Base-by-base conservation (phyloP, 129 eudicot species). In the Flaveria trinervia region DNA sequence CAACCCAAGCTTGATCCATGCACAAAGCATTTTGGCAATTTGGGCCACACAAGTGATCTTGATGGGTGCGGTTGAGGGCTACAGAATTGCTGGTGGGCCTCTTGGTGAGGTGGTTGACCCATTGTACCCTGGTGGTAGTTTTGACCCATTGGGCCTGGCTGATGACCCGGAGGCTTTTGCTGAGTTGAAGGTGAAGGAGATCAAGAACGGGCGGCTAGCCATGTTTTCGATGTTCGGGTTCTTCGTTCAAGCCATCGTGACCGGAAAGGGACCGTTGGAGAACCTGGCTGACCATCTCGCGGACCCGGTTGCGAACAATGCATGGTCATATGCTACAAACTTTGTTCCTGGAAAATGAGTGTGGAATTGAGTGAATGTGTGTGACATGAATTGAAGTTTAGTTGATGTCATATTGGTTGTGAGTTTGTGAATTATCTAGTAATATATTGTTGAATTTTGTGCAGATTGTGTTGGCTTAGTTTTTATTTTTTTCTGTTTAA, bases 251-350 rank as follows among this genome's bases (percentile, higher is more conserved):
- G 94, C 89, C 28, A 89, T 89, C 51, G 94, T 89, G 13, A 89
- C 91, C 76, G 94, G 94, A 77, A 89, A 89, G 86, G 94, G 94
- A 11, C 94, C 93, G 23, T 84, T 89, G 83, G 94, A 89, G 85
- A 89, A 89, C 82, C 74, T 89, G 1, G 94, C 85, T 43, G 94
- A 89, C 77, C 94, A 86, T 33, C 87, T 89, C 28, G 87, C 91
- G 5, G 85, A 82, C 79, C 86, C 86, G 17, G 86, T 82, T 55
- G 75, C 75, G 5, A 82, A 82, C 86, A 82, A 82, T 28, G 86
- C 86, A 9, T 82, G 86, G 86, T 68, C 86, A 33, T 82, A 77
- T 56, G 86, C 82, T 18, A 82, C 85, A 33, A 82, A 82, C 77
- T 82, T 82, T 62, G 85, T 62, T 1, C 85, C 85, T 15, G 85